Percentiles rank a stretch among this genome's conserved stretches.
phyloP scores from a whole-genome alignment of 768 basidiomycete species.

The Pulveroboletus sp. region DNA sequence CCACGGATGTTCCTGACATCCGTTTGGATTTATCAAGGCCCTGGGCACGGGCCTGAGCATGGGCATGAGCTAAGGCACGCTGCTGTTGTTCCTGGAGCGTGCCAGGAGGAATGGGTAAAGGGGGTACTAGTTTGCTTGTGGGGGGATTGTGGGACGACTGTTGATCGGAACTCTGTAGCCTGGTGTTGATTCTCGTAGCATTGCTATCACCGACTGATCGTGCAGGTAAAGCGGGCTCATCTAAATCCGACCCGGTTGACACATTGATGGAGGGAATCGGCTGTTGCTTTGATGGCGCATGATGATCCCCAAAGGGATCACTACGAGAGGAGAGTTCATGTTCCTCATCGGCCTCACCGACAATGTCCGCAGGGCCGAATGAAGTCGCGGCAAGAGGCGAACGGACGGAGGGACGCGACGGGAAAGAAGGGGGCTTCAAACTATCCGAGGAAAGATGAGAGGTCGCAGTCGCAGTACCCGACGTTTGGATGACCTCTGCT shows the following conservation, averaged over 20 bases:
- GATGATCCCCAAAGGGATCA: constrained; percentile 66
- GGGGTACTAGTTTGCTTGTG: constrained; percentile 56
- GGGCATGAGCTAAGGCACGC: constrained; percentile 54
- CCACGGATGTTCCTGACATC: constrained; percentile 60
- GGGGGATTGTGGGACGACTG: constrained; percentile 54
- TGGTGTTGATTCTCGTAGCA: constrained; percentile 65
- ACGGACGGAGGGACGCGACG: constrained; percentile 42
- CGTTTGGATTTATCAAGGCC: constrained; percentile 43
- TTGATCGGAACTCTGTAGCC: constrained; percentile 37
- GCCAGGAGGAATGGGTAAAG: constrained; percentile 32
- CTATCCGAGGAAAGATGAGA: constrained; percentile 32
- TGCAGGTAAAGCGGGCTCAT: constrained; percentile 39
- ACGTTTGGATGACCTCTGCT: constrained; percentile 70
- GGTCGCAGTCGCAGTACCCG: constrained; percentile 34
- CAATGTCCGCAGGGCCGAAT: constrained; percentile 65
- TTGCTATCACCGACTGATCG: constrained; percentile 61
- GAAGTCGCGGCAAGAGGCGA: constrained; percentile 70
- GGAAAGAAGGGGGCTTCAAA: constrained; percentile 37
- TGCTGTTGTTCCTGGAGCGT: constrained; percentile 65
- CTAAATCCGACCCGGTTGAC: constrained; percentile 34
- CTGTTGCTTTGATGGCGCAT: constrained; percentile 23
- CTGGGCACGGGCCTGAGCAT: constrained; percentile 55
- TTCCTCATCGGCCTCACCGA: constrained; percentile 41
- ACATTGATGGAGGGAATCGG: constrained; percentile 17
- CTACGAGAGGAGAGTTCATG: constrained; percentile 22